Evolutionary conservation across 352 stramenopile species (phyloP).

Genomic region (Pythium phragmiticola): DNA sequence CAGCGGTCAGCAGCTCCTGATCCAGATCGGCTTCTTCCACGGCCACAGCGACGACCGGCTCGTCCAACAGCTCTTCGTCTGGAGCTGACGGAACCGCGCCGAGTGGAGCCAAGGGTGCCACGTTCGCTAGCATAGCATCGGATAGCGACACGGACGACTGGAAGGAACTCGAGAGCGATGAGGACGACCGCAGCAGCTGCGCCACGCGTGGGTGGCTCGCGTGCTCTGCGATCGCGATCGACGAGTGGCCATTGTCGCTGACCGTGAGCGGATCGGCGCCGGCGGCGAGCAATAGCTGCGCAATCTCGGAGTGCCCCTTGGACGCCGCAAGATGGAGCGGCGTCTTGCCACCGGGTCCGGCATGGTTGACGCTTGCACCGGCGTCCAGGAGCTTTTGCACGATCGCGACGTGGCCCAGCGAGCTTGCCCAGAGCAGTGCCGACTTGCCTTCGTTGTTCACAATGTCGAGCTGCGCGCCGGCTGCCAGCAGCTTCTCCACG

Average conservation of each 20-base stretch:
- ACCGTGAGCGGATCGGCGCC: slow-evolving; percentile 5
- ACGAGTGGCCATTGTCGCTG: slow-evolving; percentile 6
- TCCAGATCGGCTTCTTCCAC: background rate
- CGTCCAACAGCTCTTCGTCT: background rate
- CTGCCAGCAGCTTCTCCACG: slow-evolving; percentile 13
- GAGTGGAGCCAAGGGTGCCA: background rate
- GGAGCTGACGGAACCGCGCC: background rate
- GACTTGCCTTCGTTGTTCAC: slow-evolving; percentile 12
- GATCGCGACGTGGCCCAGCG: slow-evolving; percentile 7
- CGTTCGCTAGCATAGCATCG: slow-evolving; percentile 3
- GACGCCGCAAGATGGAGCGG: slow-evolving; percentile 10
- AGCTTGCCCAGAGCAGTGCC: slow-evolving; percentile 2
- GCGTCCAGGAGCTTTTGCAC: slow-evolving; percentile 5
- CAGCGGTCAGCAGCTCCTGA: background rate
- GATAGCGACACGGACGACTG: background rate
- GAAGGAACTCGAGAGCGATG: background rate
- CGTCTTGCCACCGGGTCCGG: slow-evolving; percentile 12
- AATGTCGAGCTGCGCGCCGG: background rate
- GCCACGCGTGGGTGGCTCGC: slow-evolving; percentile 7
- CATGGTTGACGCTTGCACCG: slow-evolving; percentile 1
- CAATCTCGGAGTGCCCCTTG: slow-evolving; percentile 10
- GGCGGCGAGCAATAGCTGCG: background rate
- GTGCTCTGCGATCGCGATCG: slow-evolving; percentile 9
- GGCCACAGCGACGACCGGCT: background rate
- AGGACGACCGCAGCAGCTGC: slow-evolving; percentile 4